Evolutionary conservation across 2,329 filamentous ascomycete species (phyloP).

Genomic region (Colletotrichum phormii): DNA sequence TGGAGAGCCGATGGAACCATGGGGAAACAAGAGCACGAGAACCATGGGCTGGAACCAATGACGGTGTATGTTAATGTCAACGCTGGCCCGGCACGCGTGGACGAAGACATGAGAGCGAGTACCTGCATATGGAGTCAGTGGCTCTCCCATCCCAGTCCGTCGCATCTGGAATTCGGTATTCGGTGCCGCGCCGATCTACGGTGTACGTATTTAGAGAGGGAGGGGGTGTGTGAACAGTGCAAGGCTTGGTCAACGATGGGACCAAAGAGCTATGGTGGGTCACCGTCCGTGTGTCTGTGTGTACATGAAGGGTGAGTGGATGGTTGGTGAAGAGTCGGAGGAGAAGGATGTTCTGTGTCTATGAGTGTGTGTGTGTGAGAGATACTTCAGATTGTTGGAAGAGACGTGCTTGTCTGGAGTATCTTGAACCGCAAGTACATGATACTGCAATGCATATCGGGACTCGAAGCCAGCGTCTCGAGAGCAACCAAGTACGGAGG

Average conservation of each 20-base stretch:
- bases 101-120: background rate
- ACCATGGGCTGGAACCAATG: constrained; percentile 6
- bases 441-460: too few relatives aligned
- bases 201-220: background rate
- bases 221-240: background rate
- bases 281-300: constrained; percentile 11
- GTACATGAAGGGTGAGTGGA: background rate
- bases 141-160: constrained; percentile 8
- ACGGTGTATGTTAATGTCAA: background rate
- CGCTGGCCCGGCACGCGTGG: background rate
- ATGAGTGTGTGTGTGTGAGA: background rate
- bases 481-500: background rate
- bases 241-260: background rate
- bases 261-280: background rate
- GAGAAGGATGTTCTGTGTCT: background rate
- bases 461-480: background rate
- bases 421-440: background rate
- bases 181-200: constrained; percentile 23
- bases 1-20: constrained; percentile 11
- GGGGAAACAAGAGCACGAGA: constrained; percentile 1
- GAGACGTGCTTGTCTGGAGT: background rate
- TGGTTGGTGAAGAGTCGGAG: background rate
- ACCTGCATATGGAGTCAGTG: constrained; percentile 8
- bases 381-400: background rate
- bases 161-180: constrained; percentile 30